Evolutionary conservation across 1,284 basidiomycete genomes (phyloP), one percentile per base, ranked within the genome.

Genomic region (Pseudomicrostroma phylloplanum): DNA sequence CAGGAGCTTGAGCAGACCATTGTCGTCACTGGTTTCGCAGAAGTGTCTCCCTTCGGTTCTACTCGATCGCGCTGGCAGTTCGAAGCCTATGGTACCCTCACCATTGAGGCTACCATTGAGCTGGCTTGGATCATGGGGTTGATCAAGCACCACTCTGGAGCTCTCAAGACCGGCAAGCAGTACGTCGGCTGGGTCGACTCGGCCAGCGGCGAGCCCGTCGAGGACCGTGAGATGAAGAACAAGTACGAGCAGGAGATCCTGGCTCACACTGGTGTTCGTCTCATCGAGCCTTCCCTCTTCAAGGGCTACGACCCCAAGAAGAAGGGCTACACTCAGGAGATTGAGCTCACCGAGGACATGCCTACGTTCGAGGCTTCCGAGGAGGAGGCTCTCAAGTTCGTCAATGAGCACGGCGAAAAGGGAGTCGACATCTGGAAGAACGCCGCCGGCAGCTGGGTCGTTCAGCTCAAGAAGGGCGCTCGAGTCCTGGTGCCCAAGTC

Each of bases 111-210:
- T 54, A 91, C 90, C 78, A 96, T 98, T 74, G 94, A 98, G 83
- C 93, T 98, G 89, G 93, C 94, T 15, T 98, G 94, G 92, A 89
- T 96, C 82, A 97, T 96, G 90, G 93, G 96, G 54, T 87, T 87
- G 81, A 96, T 97, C 85, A 96, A 94, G 82, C 92, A 97, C 83
- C 92, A 96, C 80, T 91, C 98, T 72, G 96, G 94, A 21, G 90
- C 90, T 65, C 85, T 98, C 76, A 93, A 96, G 82, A 67, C 60
- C 15, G 72, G 70, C 39, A 87, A 90, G 73, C 84, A 94, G 49
- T 90, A 97, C 78, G 94, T 98, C 73, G 94, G 94, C 55, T 98
- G 94, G 94, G 92, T 97, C 59, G 94, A 97, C 75, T 86, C 87
- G 75, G 94, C 96, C 84, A 86, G 88, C n/a, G 86, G 84, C 55